Percentiles rank a stretch among this genome's conserved stretches.
These are phyloP conservation scores for Capsella rubella DNA, from an alignment of 441 rosid species.

Conservation along the genomic window DNA sequence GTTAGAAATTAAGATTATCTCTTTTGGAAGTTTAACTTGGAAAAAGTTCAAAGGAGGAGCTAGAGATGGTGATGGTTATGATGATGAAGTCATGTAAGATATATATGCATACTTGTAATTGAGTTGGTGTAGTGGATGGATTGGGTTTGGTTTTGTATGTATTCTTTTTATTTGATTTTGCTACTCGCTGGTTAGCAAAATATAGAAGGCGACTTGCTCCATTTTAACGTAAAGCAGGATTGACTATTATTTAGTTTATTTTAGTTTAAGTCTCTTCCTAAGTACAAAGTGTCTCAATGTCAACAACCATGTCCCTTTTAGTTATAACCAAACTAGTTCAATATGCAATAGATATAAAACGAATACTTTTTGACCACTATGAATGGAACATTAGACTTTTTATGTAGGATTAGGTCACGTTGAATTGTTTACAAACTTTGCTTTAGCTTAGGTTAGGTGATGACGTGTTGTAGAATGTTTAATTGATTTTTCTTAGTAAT, in stretches of 20 bases:
- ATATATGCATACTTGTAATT: slow-evolving; percentile 22
- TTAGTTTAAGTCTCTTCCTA: neutral
- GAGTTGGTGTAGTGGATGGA: slow-evolving; percentile 39
- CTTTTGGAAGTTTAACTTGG: neutral
- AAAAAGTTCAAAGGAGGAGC: slow-evolving; percentile 8
- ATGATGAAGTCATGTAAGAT: slow-evolving; percentile 23
- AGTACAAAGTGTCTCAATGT: slow-evolving; percentile 19
- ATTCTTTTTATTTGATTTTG: neutral
- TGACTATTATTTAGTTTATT: no score
- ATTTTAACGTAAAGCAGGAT: slow-evolving; percentile 15
- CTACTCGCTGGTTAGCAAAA: slow-evolving; percentile 10
- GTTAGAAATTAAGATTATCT: neutral
- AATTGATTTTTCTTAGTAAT: no score
- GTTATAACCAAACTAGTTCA: slow-evolving; percentile 27
- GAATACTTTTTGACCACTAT: slow-evolving; percentile 27
- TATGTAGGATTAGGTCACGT: slow-evolving; percentile 37
- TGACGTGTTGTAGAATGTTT: neutral
- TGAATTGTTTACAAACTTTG: slow-evolving; percentile 31
- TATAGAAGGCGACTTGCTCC: slow-evolving; percentile 44
- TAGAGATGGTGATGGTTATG: slow-evolving; percentile 17
- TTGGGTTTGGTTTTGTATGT: slow-evolving; percentile 19
- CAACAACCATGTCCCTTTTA: slow-evolving; percentile 34
- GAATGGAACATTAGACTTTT: neutral
- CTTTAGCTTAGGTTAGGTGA: slow-evolving; percentile 33
- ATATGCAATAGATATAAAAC: slow-evolving; percentile 10